Evolutionary conservation across 208 protist species (phyloP).

Genomic region (Acanthamoeba lenticulata): DNA sequence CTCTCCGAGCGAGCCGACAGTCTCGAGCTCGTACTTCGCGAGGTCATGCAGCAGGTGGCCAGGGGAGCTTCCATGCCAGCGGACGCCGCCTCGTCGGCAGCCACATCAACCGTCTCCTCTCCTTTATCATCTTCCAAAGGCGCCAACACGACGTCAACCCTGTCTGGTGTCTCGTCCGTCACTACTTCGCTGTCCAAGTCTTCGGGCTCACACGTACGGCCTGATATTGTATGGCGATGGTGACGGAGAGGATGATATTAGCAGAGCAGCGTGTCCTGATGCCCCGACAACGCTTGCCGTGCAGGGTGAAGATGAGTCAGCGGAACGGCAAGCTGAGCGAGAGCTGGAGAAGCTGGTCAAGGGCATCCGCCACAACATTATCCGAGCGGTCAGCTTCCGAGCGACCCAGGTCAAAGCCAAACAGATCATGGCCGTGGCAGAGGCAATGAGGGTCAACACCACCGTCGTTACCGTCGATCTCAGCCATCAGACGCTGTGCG

Average conservation of each 20-base stretch:
- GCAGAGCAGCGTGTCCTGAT: no score
- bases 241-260: no score
- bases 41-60: slow-evolving; percentile 12
- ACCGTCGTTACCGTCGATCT: slow-evolving; percentile 35
- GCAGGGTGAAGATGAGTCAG: background rate
- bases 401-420: background rate
- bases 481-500: background rate
- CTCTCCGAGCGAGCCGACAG: slow-evolving; percentile 52
- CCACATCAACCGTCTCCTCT: background rate
- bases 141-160: background rate
- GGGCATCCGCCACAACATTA: slow-evolving; percentile 40
- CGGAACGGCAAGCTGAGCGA: background rate
- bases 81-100: background rate
- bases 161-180: background rate
- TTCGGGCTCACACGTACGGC: no score
- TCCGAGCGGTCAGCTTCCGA: background rate
- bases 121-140: background rate
- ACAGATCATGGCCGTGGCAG: slow-evolving; percentile 40
- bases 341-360: slow-evolving; percentile 53
- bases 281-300: no score
- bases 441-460: slow-evolving; percentile 26
- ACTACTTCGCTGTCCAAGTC: no score
- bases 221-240: no score
- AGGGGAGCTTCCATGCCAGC: background rate
- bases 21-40: background rate